Conservation (phyloP, 148 eudicot species). For the Rhododendron ovatum region DNA sequence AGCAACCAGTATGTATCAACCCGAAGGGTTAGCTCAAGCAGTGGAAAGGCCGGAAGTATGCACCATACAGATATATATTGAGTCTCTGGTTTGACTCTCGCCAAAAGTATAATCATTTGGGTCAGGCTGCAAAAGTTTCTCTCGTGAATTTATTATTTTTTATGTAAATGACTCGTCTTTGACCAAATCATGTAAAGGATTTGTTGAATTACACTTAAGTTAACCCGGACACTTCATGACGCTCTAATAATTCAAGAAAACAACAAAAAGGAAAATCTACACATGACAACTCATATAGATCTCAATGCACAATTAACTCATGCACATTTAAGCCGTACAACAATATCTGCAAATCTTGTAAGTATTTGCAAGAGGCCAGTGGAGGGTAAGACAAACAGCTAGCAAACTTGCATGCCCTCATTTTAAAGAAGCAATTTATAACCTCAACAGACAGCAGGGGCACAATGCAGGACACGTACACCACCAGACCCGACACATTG, state of each 20-base stretch:
- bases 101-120: background rate
- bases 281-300: background rate
- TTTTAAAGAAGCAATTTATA: background rate
- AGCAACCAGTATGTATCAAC: no score
- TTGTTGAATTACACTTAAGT: background rate
- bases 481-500: background rate
- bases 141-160: background rate
- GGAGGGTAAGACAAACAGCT: background rate
- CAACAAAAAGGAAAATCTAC: background rate
- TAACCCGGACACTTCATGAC: no score
- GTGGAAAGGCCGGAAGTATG: no score
- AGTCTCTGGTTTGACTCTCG: background rate
- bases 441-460: background rate
- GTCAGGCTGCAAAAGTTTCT: background rate
- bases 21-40: no score
- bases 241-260: no score
- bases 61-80: no score
- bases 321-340: background rate
- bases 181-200: background rate
- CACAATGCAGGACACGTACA: background rate
- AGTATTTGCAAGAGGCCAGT: background rate
- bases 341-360: background rate
- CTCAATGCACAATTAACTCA: background rate
- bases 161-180: no score
- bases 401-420: background rate